phyloP scores from a whole-genome alignment of 768 basidiomycete genomes.

The Hygrophorus pudorinus region DNA sequence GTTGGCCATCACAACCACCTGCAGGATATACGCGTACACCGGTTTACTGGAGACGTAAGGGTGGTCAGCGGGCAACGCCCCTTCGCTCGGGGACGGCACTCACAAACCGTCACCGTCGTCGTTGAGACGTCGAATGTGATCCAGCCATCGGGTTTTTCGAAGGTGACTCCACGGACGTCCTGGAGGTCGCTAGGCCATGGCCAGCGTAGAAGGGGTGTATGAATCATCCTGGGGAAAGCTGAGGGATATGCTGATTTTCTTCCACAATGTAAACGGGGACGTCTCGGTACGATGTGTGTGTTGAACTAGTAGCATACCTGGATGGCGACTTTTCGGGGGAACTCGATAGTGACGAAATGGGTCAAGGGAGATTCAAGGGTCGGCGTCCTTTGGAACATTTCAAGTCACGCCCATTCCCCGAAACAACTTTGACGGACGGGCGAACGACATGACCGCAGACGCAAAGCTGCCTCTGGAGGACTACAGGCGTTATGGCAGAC shows the following conservation, averaged over 20 bases:
- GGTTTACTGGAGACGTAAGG: constrained; percentile 49
- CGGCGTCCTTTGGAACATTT: constrained; percentile 89
- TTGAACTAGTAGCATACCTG: constrained; percentile 60
- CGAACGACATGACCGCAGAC: neutral
- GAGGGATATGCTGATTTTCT: constrained; percentile 85
- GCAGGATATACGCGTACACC: constrained; percentile 81
- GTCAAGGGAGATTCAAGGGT: constrained; percentile 34
- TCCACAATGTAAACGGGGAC: neutral
- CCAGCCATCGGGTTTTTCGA: constrained; percentile 94
- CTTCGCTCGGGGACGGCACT: constrained; percentile 17
- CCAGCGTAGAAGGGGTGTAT: constrained; percentile 88
- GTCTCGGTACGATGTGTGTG: no score
- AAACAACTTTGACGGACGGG: neutral
- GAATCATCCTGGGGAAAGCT: constrained; percentile 86
- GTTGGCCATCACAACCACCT: constrained; percentile 84
- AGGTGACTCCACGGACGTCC: constrained; percentile 75
- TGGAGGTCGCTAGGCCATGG: constrained; percentile 86
- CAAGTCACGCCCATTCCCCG: neutral
- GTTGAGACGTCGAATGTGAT: constrained; percentile 77
- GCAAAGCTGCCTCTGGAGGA: constrained; percentile 30
- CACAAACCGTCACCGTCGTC: constrained; percentile 77
- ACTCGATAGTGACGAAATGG: constrained; percentile 91
- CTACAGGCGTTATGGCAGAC: constrained; percentile 87
- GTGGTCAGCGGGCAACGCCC: neutral
- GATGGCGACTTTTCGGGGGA: constrained; percentile 81